These are phyloP conservation scores for Combretum micranthum DNA, from an alignment of 345 rosid species.

Conservation along the genomic window DNA sequence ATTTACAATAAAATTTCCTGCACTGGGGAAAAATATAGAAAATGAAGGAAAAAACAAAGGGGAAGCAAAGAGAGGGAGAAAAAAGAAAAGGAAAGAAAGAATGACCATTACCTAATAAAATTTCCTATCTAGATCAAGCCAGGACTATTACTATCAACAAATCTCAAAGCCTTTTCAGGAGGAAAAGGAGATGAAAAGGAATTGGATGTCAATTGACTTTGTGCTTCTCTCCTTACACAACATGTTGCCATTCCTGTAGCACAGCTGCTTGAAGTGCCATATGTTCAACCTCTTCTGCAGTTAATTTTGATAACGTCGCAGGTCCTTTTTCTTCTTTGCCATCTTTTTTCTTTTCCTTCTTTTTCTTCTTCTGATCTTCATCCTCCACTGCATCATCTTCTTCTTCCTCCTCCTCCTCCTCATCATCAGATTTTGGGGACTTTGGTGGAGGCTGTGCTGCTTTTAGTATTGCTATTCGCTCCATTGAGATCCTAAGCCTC, in stretches of 20 bases:
- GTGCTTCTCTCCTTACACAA: conserved; percentile 68
- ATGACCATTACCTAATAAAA: no score
- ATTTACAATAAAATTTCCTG: background rate
- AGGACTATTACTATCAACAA: no score
- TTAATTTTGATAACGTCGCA: conserved; percentile 62
- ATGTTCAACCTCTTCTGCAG: conserved; percentile 96
- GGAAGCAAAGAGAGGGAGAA: no score
- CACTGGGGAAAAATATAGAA: background rate
- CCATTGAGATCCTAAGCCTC: conserved; percentile 90
- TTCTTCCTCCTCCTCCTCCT: conserved; percentile 13
- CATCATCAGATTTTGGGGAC: conserved; percentile 48
- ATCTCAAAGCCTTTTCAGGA: background rate
- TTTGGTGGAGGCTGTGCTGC: conserved; percentile 76
- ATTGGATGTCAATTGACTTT: conserved; percentile 27
- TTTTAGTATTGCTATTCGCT: conserved; percentile 82
- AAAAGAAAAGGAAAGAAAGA: background rate
- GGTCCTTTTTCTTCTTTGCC: conserved; percentile 52
- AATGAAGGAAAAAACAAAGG: background rate
- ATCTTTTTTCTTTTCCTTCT: conserved; percentile 27
- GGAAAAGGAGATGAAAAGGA: no score
- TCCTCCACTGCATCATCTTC: conserved; percentile 41
- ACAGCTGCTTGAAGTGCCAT: conserved; percentile 94
- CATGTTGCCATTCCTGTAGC: conserved; percentile 93
- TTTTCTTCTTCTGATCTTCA: conserved; percentile 14
- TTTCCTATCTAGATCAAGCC: no score